phyloP scores from a whole-genome alignment of 1,284 basidiomycete genomes.

The Vanrija humicola region DNA sequence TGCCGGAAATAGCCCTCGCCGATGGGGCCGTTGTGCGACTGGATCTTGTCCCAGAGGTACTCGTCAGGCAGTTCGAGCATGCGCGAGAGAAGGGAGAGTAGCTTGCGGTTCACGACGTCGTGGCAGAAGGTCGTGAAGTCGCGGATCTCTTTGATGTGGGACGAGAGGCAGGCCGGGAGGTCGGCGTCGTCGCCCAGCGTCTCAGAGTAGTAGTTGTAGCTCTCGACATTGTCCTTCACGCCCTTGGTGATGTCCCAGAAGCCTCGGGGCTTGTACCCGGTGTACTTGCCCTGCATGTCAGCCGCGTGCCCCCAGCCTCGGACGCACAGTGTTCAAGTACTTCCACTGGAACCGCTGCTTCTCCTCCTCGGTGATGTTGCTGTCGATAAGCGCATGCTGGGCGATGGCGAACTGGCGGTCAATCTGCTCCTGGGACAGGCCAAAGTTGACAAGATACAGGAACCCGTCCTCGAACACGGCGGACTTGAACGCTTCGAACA shows the following conservation, averaged over 20 bases:
- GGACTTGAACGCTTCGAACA: slow-evolving; percentile 13
- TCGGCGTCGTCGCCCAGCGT: slow-evolving; percentile 16
- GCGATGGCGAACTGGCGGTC: slow-evolving; percentile 23
- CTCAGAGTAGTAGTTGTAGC: slow-evolving; percentile 44
- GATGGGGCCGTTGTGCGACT: slow-evolving; percentile 1
- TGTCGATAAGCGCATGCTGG: slow-evolving; percentile 18
- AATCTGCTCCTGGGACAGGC: slow-evolving; percentile 24
- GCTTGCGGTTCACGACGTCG: slow-evolving; percentile 11
- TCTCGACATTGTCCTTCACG: slow-evolving; percentile 21
- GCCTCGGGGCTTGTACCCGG: slow-evolving; percentile 21
- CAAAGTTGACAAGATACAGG: slow-evolving; percentile 24
- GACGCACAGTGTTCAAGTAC: slow-evolving; percentile 17
- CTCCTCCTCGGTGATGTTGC: slow-evolving; percentile 16
- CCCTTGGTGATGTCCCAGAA: slow-evolving; percentile 21
- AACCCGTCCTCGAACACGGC: slow-evolving; percentile 25
- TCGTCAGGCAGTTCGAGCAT: slow-evolving; percentile 5
- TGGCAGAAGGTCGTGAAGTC: slow-evolving; percentile 30
- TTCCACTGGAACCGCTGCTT: slow-evolving; percentile 17
- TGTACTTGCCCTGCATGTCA: slow-evolving; percentile 36
- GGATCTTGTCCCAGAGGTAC: slow-evolving; percentile 13
- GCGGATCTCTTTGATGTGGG: slow-evolving; percentile 34
- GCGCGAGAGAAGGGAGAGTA: slow-evolving; percentile 8
- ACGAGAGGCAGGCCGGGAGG: slow-evolving; percentile 17
- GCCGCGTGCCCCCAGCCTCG: slow-evolving; percentile 31
- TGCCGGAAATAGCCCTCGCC: slow-evolving; percentile 26